Evolutionary conservation across 306 rosid species (phyloP), one percentile per base, ranked within the genome.

Genomic region (Castanospermum australe): DNA sequence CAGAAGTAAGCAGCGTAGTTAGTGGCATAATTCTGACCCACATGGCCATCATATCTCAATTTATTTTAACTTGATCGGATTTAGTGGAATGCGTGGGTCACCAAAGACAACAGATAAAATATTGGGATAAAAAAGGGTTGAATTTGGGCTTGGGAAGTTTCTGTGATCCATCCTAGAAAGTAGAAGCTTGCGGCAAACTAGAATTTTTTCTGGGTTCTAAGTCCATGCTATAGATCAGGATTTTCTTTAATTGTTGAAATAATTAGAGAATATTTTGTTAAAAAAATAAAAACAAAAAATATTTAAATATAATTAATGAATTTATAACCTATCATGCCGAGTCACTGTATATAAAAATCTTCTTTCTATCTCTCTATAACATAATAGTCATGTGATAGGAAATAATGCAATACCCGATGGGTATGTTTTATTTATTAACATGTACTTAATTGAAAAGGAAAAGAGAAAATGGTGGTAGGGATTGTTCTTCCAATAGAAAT

Each of bases 101-200:
- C 65, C 67, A 51, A 76, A 22, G 6, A 4, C 44, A 61, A 70
- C 42, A 76, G 9, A 67, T 28, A 50, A 69, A 38, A 64, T 3
- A 61, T 15, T 10, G n/a, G n/a, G n/a, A 11, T 44, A 44, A 6
- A 73, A 28, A 10, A 21, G 5, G 39, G 50, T n/a, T n/a, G 5
- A 18, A 5, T 38, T 17, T 36, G n/a, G 5, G 51, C 28, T 7
- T 17, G 36, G 39, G 66, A 47, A 60, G 54, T 30, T 76, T 76
- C 82, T 30, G 24, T 21, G 5, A 60, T 69, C 73, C 35, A 59
- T 79, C 72, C 15, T 61, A 42, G 17, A 42, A 56, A 42, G 55
- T 17, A 45, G 66, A 45, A 71, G 30, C 10, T 17, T 25, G 18
- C 8, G 9, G 30, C 33, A 60, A 70, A 52, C 11, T 65, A 25